Base-by-base conservation (phyloP, 208 protist species). In the Lotmaria passim region DNA sequence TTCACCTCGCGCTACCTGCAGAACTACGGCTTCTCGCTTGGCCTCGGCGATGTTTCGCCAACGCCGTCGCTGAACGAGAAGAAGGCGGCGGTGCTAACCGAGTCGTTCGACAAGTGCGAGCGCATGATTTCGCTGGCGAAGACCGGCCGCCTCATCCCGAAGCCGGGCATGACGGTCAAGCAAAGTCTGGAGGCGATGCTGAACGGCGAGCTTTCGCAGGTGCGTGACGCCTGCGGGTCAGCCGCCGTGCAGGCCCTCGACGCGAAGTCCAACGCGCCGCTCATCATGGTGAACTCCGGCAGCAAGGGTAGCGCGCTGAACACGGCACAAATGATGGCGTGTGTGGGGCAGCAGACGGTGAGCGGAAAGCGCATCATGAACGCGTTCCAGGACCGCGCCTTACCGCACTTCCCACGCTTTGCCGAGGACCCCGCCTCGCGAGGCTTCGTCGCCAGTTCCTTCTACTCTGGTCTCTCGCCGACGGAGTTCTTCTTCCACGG, bases 401-500 rank as follows among this genome's bases (percentile, higher is more conserved):
- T 99, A 30, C 99, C 99, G 39, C 99, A 99, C 85, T 99, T 99
- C 75, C 61, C 71, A 36, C 82, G 90, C 17, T 89, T 90, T 72
- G 94, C 87, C 15, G 83, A 94, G 66, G 69, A 86, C 28, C 93
- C 96, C 28, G 86, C 69, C 28, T 93, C 98, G 24, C 98, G 99
- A 72, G 99, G 99, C 23, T 99, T 99, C 75, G 99, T 99, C 10
- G 80, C 75, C 5, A 99, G 98, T 79, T 98, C 90, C 69, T 99
- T 99, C 86, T 99, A 95, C 85, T 97, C 98, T 7, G 99, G 99
- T 19, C 81, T 99, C 7, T 93, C 84, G 14, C 96, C 98, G 31
- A 98, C 95, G 6, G 99, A 99, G 85, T 99, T 99, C 80, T 99
- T 99, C 77, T 99, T 99, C 79, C 99, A 99, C 82, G 99, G 99